phyloP scores from a whole-genome alignment of 176 grass and related monocot species.

The Aegilops bicornis region DNA sequence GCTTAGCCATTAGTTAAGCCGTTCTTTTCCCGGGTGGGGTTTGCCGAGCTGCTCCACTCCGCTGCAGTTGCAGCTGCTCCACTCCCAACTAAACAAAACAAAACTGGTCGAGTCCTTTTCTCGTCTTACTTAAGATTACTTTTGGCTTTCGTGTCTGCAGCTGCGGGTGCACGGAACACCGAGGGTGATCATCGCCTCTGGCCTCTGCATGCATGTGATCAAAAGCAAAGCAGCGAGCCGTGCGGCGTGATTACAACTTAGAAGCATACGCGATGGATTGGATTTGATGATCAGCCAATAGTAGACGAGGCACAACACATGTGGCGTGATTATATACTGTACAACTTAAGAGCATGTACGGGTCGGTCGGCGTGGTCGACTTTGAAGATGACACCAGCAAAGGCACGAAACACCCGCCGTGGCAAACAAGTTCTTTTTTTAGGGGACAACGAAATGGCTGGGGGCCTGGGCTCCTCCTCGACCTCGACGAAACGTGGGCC shows the following conservation, averaged over 20 bases:
- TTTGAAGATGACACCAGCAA: background rate
- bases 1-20: background rate
- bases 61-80: background rate
- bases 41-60: constrained; percentile 1
- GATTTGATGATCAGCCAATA: background rate
- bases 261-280: background rate
- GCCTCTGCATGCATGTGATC: background rate
- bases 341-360: too few species aligned
- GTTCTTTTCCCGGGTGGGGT: constrained; percentile 12
- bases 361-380: too few species aligned
- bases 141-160: constrained; percentile 7
- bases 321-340: too few species aligned
- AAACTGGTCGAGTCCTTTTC: background rate
- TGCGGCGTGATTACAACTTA: background rate
- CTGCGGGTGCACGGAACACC: background rate
- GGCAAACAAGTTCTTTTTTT: too few species aligned
- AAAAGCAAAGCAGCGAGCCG: background rate
- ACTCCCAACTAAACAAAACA: background rate
- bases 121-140: constrained; percentile 21
- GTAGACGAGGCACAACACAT: too few species aligned
- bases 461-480: too few species aligned
- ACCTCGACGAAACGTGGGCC: background rate
- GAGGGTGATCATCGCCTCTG: background rate
- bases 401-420: background rate
- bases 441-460: too few species aligned